Conservation (phyloP, 2,329 filamentous ascomycete genomes). For the Xylariaceae sp. region DNA sequence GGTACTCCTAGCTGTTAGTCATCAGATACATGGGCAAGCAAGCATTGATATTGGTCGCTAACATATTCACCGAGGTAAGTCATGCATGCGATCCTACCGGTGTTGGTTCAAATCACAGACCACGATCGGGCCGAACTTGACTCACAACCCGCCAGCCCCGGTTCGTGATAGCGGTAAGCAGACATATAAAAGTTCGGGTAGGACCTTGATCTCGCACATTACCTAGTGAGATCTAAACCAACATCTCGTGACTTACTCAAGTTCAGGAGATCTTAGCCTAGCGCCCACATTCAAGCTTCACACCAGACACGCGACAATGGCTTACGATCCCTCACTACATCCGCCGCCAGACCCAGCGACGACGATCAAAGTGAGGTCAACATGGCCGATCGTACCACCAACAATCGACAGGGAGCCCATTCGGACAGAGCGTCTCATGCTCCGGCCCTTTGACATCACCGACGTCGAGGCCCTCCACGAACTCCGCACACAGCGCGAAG, state of each 20-base stretch:
- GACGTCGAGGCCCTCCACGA: slow-evolving; percentile 48
- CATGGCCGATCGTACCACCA: slow-evolving; percentile 42
- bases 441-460: slow-evolving; percentile 45
- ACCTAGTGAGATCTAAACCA: too few relatives aligned
- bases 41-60: too few relatives aligned
- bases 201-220: too few relatives aligned
- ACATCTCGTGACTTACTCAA: too few relatives aligned
- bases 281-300: not conserved
- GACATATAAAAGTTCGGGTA: too few relatives aligned
- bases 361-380: slow-evolving; percentile 43
- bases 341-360: not conserved
- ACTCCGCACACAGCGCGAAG: slow-evolving; percentile 53
- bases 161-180: too few relatives aligned
- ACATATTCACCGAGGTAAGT: too few relatives aligned
- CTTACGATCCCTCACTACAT: slow-evolving; percentile 3
- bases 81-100: too few relatives aligned
- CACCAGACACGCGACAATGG: slow-evolving; percentile 3
- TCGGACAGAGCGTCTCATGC: slow-evolving; percentile 48
- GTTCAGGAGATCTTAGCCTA: not conserved
- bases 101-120: too few relatives aligned
- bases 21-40: too few relatives aligned
- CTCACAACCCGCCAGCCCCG: not conserved
- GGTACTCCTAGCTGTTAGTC: too few relatives aligned
- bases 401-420: slow-evolving; percentile 37
- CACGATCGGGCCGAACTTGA: not conserved